These are phyloP conservation scores for Colletotrichum sp. DNA, from an alignment of 2,329 filamentous ascomycete genomes.

Conservation along the genomic window DNA sequence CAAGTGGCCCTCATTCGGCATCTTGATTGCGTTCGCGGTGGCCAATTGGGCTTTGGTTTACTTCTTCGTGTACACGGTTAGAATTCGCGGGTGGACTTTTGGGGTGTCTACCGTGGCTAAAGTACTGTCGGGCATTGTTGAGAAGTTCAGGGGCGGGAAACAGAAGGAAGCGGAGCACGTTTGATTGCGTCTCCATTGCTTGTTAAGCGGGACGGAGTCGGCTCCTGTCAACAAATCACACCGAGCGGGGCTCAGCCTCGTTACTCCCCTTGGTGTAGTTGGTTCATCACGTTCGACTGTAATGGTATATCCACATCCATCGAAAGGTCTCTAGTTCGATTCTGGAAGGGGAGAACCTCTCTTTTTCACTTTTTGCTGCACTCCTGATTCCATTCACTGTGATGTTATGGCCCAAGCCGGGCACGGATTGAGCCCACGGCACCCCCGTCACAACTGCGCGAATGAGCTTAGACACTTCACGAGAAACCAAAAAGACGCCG, in stretches of 20 bases:
- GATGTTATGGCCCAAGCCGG: too few species aligned
- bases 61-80: constrained; percentile 78
- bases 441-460: too few species aligned
- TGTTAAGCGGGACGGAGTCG: not conserved
- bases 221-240: not conserved
- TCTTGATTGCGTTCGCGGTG: constrained; percentile 73
- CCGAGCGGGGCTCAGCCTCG: not conserved
- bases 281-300: constrained; percentile 12
- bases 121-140: not conserved
- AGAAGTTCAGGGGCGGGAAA: not conserved
- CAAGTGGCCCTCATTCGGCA: constrained; percentile 72
- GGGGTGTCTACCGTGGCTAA: constrained; percentile 39
- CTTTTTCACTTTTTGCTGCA: not conserved
- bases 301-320: not conserved
- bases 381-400: too few species aligned
- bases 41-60: constrained; percentile 76
- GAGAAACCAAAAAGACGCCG: too few species aligned
- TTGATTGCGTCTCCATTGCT: not conserved
- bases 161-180: not conserved
- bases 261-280: constrained; percentile 7
- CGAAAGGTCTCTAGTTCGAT: constrained; percentile 11
- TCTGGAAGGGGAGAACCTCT: not conserved
- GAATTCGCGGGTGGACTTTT: constrained; percentile 74
- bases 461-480: too few species aligned
- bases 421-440: too few species aligned